Evolutionary conservation across 371 early-diverging fungal genomes (phyloP).

Genomic region (Apophysomyces variabilis): DNA sequence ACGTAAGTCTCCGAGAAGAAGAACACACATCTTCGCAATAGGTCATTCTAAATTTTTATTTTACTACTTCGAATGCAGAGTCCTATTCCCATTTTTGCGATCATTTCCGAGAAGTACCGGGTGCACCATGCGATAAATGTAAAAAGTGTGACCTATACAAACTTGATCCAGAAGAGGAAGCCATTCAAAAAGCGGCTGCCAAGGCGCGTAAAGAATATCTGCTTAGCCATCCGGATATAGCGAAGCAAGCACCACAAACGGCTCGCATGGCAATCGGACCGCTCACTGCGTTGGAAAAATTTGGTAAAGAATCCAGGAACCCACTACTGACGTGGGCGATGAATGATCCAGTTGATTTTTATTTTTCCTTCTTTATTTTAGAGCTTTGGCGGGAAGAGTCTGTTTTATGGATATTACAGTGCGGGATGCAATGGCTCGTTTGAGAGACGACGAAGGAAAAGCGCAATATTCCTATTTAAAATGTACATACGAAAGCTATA

Average conservation of each 20-base stretch:
- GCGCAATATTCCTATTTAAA: background rate
- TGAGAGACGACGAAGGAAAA: background rate
- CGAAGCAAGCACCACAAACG: slow-evolving; percentile 14
- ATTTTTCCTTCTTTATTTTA: slow-evolving; percentile 3
- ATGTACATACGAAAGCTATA: slow-evolving; percentile 3
- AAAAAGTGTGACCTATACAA: slow-evolving; percentile 66
- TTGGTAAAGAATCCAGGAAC: slow-evolving; percentile 16
- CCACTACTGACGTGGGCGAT: background rate
- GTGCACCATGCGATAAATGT: slow-evolving; percentile 56
- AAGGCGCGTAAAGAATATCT: slow-evolving; percentile 58
- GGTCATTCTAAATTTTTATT: too few species aligned
- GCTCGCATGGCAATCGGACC: slow-evolving; percentile 36
- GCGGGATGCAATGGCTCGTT: slow-evolving; percentile 22
- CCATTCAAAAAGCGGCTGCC: slow-evolving; percentile 48
- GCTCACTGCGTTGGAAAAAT: slow-evolving; percentile 21
- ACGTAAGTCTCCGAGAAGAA: slow-evolving; percentile 15
- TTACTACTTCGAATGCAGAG: slow-evolving; percentile 29
- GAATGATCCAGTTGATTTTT: background rate
- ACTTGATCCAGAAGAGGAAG: slow-evolving; percentile 57
- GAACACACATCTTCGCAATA: too few species aligned
- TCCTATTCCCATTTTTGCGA: slow-evolving; percentile 69
- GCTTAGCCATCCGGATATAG: slow-evolving; percentile 46
- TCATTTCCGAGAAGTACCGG: slow-evolving; percentile 63
- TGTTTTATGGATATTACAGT: slow-evolving; percentile 26
- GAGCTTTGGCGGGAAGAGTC: slow-evolving; percentile 29